Percentiles rank a stretch among this genome's conserved stretches.
Evolutionary conservation across 106 monocot genomes (phyloP).

Genomic region (Dioscorea dumetorum): DNA sequence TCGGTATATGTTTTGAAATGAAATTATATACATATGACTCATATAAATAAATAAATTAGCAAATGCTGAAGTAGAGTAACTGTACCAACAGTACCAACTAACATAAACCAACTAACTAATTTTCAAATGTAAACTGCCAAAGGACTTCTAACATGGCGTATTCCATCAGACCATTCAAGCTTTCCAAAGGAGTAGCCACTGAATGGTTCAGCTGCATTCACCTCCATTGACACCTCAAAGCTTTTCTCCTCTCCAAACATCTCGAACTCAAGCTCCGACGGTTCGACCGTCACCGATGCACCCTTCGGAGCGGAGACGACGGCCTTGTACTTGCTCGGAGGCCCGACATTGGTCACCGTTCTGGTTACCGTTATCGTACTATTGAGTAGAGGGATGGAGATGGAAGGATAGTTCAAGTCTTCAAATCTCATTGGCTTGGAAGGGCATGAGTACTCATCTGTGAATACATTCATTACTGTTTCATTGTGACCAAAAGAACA

Average conservation of each 20-base stretch:
- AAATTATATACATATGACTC: too few relatives aligned
- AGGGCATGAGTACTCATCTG: constrained; percentile 22
- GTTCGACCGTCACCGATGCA: constrained; percentile 30
- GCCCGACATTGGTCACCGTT: constrained; percentile 55
- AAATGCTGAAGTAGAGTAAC: too few relatives aligned
- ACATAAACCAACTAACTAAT: too few relatives aligned
- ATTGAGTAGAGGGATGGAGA: constrained; percentile 16
- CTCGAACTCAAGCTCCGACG: constrained; percentile 26
- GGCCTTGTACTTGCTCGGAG: constrained; percentile 39
- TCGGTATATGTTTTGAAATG: too few relatives aligned
- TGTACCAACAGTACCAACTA: too few relatives aligned
- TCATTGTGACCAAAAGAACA: constrained; percentile 36
- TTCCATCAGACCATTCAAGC: constrained; percentile 36
- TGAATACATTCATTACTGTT: constrained; percentile 4
- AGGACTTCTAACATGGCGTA: constrained; percentile 26
- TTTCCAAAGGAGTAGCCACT: constrained; percentile 24
- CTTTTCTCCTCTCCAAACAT: constrained; percentile 42
- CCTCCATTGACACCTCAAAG: constrained; percentile 14
- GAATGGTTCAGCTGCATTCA: too few relatives aligned
- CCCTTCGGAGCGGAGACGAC: constrained; percentile 17
- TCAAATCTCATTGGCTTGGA: constrained; percentile 8
- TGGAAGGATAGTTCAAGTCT: constrained; percentile 76
- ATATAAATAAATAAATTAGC: too few relatives aligned
- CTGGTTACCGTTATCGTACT: constrained; percentile 21
- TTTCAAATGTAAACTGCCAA: constrained; percentile 4